Conservation (phyloP, 345 rosid species). For the Populus tremula region DNA sequence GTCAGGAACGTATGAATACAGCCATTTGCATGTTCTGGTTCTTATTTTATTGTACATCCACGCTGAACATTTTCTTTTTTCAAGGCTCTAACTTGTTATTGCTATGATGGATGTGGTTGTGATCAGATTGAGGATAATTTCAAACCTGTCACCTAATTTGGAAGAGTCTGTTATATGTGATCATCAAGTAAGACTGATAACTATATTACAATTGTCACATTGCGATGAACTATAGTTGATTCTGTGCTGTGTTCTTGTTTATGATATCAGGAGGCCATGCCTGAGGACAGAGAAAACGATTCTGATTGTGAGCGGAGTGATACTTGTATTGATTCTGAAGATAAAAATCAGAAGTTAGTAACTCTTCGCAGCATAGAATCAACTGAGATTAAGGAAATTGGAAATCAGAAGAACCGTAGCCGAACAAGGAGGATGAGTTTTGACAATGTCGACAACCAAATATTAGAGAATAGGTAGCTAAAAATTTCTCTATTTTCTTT, state of each 20-base stretch:
- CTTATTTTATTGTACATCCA: neutral
- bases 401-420: slow-evolving; percentile 11
- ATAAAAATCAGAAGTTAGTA: slow-evolving; percentile 5
- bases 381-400: slow-evolving; percentile 14
- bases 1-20: neutral
- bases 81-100: neutral
- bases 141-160: slow-evolving; percentile 19
- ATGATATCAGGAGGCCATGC: slow-evolving; percentile 31
- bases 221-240: neutral
- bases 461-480: slow-evolving; percentile 36
- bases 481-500: neutral
- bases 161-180: slow-evolving; percentile 36
- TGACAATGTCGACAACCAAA: slow-evolving; percentile 29
- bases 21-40: neutral
- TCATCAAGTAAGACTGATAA: slow-evolving; percentile 37
- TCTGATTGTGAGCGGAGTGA: slow-evolving; percentile 34
- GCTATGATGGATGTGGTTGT: slow-evolving; percentile 12
- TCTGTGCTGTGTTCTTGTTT: neutral
- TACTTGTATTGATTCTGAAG: slow-evolving; percentile 30
- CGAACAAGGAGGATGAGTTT: slow-evolving; percentile 26
- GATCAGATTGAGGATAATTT: slow-evolving; percentile 33
- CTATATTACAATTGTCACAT: neutral
- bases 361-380: slow-evolving; percentile 23
- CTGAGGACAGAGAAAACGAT: slow-evolving; percentile 30
- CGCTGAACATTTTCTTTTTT: neutral